Evolutionary conservation across 371 early-diverging fungal species (phyloP).

Genomic region (Mortierella polycephala): DNA sequence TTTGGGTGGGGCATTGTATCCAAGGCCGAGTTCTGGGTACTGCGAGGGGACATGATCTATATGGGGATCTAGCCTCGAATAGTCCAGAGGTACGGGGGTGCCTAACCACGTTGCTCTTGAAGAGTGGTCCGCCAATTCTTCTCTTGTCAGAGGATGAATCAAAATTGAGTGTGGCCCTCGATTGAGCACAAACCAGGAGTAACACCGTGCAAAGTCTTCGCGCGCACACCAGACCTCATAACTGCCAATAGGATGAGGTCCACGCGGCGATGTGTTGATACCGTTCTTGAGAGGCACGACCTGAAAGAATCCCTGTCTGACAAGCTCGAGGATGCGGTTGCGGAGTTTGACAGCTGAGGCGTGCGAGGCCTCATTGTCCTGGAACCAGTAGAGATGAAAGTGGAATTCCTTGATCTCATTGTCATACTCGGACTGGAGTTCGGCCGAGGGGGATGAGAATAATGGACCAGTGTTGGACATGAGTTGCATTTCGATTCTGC

Average conservation of each 20-base stretch:
- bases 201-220: constrained; percentile 62
- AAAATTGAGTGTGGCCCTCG: constrained; percentile 57
- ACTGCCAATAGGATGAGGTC: constrained; percentile 56
- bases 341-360: constrained; percentile 57
- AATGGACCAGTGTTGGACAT: constrained; percentile 19
- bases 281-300: constrained; percentile 57
- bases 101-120: constrained; percentile 64
- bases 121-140: constrained; percentile 62
- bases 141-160: constrained; percentile 63
- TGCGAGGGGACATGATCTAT: constrained; percentile 57
- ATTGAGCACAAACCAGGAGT: constrained; percentile 60
- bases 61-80: constrained; percentile 30
- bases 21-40: constrained; percentile 63
- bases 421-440: constrained; percentile 50
- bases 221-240: constrained; percentile 69
- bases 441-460: constrained; percentile 10
- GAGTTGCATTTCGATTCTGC: constrained; percentile 24
- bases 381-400: constrained; percentile 70
- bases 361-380: constrained; percentile 51
- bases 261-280: constrained; percentile 58
- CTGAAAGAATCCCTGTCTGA: constrained; percentile 58
- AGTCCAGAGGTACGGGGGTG: constrained; percentile 58
- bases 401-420: constrained; percentile 69
- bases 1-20: constrained; percentile 33
- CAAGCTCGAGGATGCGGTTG: constrained; percentile 56